These are phyloP conservation scores for Monosporascus sp. DNA, from an alignment of 2,329 filamentous ascomycete species.

Conservation along the genomic window DNA sequence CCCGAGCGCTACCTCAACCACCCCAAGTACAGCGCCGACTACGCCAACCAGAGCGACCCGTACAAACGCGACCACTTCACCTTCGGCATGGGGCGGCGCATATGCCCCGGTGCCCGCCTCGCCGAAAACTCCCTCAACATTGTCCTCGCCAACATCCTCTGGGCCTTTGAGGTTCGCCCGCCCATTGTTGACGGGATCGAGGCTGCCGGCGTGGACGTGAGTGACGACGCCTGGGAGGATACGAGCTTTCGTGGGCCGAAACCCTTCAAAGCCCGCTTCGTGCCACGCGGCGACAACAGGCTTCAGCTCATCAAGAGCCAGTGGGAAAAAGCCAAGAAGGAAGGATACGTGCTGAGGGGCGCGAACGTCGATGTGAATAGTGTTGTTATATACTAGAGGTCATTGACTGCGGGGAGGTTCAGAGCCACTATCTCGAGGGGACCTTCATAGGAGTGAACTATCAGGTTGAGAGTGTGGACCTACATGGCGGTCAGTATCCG, in stretches of 20 bases:
- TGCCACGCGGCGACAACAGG: slow-evolving; percentile 3
- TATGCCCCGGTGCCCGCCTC: slow-evolving; percentile 41
- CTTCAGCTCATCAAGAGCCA: slow-evolving; percentile 5
- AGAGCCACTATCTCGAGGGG: too few species aligned
- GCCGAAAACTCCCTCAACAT: slow-evolving; percentile 36
- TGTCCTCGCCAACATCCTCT: slow-evolving; percentile 29
- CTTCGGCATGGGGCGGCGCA: slow-evolving; percentile 38
- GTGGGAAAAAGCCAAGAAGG: slow-evolving; percentile 9
- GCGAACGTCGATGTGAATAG: slow-evolving; percentile 7
- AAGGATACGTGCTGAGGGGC: slow-evolving; percentile 11
- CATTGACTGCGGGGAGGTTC: too few species aligned
- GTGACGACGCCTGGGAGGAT: slow-evolving; percentile 4
- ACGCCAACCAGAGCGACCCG: slow-evolving; percentile 19
- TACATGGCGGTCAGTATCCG: too few species aligned
- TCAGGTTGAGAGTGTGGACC: too few species aligned
- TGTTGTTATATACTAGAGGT: background rate
- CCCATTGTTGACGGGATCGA: slow-evolving; percentile 7
- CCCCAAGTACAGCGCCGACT: slow-evolving; percentile 12
- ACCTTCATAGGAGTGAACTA: too few species aligned
- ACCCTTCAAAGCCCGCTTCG: slow-evolving; percentile 9
- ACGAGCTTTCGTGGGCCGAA: slow-evolving; percentile 8
- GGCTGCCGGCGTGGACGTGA: background rate
- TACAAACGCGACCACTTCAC: slow-evolving; percentile 34
- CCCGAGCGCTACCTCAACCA: slow-evolving; percentile 14
- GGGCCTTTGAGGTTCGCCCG: slow-evolving; percentile 33